These are phyloP conservation scores for Alternaria burnsii DNA, from an alignment of 2,329 filamentous ascomycete genomes.

Conservation along the genomic window DNA sequence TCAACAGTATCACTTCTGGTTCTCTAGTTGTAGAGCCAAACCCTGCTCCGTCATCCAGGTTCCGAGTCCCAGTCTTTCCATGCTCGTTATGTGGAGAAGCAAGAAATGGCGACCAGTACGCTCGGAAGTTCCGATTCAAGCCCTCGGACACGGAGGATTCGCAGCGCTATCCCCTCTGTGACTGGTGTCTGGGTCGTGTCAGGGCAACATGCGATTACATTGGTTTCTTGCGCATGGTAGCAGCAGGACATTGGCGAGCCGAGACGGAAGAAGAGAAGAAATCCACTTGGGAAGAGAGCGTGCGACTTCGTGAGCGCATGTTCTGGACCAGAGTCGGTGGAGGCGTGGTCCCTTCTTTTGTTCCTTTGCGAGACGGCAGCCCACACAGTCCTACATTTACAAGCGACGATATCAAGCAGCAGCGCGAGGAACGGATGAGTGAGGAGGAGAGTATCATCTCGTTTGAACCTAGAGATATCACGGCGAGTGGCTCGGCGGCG, in stretches of 20 bases:
- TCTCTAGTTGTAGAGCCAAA: constrained; percentile 86
- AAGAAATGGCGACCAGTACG: constrained; percentile 73
- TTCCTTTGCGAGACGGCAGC: constrained; percentile 44
- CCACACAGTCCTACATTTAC: constrained; percentile 46
- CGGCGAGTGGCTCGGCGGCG: constrained; percentile 19
- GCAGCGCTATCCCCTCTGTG: constrained; percentile 88
- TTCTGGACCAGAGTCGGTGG: constrained; percentile 96
- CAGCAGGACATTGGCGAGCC: constrained; percentile 89
- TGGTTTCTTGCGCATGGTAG: constrained; percentile 87
- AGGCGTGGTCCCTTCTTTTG: constrained; percentile 77
- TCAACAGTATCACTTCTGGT: constrained; percentile 84
- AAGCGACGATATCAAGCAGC: constrained; percentile 19
- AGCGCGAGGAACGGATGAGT: constrained; percentile 35
- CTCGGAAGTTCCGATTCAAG: constrained; percentile 86
- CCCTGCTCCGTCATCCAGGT: constrained; percentile 58
- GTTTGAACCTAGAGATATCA: constrained; percentile 32
- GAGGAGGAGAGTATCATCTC: constrained; percentile 42
- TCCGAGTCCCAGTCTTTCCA: constrained; percentile 66
- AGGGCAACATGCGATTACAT: constrained; percentile 92
- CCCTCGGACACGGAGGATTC: constrained; percentile 86
- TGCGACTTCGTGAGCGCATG: constrained; percentile 89
- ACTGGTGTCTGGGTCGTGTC: constrained; percentile 83
- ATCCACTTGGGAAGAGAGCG: constrained; percentile 92
- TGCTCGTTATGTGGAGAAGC: constrained; percentile 91
- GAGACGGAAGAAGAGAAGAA: constrained; percentile 85